Conservation (phyloP, 148 eudicot genomes). For the Arbutus unedo region DNA sequence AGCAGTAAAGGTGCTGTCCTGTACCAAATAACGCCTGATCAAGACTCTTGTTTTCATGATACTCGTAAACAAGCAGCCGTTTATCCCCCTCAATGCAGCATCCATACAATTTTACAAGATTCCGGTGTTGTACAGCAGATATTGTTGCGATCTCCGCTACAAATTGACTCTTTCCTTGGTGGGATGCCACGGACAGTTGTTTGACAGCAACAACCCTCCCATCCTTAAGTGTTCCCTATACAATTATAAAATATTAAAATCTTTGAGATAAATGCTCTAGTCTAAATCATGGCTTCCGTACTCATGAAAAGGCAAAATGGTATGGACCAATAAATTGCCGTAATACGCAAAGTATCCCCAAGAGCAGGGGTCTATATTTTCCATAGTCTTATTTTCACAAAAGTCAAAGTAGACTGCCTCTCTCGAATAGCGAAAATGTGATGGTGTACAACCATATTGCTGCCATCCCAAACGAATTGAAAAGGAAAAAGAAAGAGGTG, state of each 20-base stretch:
- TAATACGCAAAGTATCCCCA: not conserved
- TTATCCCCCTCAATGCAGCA: slow-evolving; percentile 87
- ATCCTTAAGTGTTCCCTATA: slow-evolving; percentile 71
- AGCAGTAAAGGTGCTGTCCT: not conserved
- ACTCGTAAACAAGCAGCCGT: slow-evolving; percentile 81
- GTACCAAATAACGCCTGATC: slow-evolving; percentile 86
- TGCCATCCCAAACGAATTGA: not conserved
- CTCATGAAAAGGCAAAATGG: not conserved
- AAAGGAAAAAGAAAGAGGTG: not conserved
- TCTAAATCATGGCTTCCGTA: not conserved
- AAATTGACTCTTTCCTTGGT: slow-evolving; percentile 81
- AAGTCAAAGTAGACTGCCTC: not conserved
- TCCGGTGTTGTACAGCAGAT: slow-evolving; percentile 88
- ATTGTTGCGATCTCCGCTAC: slow-evolving; percentile 85
- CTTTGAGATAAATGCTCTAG: not conserved
- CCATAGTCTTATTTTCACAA: not conserved
- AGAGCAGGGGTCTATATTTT: not conserved
- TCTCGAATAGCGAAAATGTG: not conserved
- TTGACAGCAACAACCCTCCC: slow-evolving; percentile 81
- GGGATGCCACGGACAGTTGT: slow-evolving; percentile 75
- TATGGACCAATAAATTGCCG: not conserved
- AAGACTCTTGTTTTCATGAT: slow-evolving; percentile 81
- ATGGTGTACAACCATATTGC: not conserved
- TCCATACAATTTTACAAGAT: slow-evolving; percentile 79
- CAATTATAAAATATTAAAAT: not conserved